These are phyloP conservation scores for Coemansia sp. DNA, from an alignment of 192 early-diverging fungal species.

Conservation along the genomic window DNA sequence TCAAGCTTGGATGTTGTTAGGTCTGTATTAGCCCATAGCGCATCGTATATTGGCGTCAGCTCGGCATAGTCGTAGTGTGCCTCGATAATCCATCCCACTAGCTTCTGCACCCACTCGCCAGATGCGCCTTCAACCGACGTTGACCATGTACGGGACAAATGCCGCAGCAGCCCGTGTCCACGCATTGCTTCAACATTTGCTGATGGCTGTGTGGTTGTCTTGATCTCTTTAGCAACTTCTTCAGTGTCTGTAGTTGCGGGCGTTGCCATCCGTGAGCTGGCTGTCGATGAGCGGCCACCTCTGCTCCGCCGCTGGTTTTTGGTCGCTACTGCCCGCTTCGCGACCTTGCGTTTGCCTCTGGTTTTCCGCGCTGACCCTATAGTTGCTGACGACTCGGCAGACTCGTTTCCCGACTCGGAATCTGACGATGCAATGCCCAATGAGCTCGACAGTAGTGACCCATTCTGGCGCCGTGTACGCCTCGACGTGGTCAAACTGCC, in stretches of 20 bases:
- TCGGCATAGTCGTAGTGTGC: constrained; percentile 33
- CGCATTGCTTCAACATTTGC: constrained; percentile 7
- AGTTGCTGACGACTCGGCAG: constrained; percentile 13
- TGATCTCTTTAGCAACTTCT: not conserved
- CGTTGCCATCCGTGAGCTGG: constrained; percentile 17
- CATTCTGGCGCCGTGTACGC: constrained; percentile 10
- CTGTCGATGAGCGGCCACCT: constrained; percentile 9
- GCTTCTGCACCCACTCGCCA: constrained; percentile 24
- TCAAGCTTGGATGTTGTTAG: constrained; percentile 21
- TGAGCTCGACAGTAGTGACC: constrained; percentile 19
- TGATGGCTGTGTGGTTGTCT: not conserved
- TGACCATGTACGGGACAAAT: constrained; percentile 36
- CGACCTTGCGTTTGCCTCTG: not conserved
- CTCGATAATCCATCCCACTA: constrained; percentile 46
- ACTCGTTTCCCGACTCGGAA: constrained; percentile 13
- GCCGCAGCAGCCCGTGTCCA: constrained; percentile 27
- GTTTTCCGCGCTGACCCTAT: constrained; percentile 5
- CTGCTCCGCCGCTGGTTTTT: not conserved
- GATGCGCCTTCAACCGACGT: not conserved
- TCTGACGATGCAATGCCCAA: constrained; percentile 31
- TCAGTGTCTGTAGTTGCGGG: constrained; percentile 7
- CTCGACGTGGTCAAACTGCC: not conserved
- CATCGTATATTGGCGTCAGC: constrained; percentile 37
- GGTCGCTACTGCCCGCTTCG: not conserved
- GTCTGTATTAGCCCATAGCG: constrained; percentile 11